These are phyloP conservation scores for Pythium phragmiticola DNA, from an alignment of 352 stramenopile species.

Conservation along the genomic window DNA sequence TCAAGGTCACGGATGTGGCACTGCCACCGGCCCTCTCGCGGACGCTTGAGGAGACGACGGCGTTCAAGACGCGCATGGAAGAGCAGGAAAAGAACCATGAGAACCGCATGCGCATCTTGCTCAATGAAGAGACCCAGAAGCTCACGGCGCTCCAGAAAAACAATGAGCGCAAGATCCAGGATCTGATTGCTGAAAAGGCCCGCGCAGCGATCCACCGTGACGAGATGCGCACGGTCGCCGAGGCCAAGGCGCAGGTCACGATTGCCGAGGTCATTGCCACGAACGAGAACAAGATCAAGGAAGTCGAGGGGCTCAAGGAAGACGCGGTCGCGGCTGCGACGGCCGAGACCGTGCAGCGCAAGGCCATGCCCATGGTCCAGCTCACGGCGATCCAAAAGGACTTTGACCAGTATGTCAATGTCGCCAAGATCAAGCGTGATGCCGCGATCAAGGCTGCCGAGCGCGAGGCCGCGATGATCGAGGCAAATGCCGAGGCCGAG, in stretches of 20 bases:
- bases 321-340: constrained; percentile 58
- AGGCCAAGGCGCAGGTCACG: constrained; percentile 72
- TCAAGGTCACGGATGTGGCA: constrained; percentile 87
- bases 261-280: constrained; percentile 60
- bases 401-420: constrained; percentile 68
- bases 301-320: constrained; percentile 64
- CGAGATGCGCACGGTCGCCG: constrained; percentile 70
- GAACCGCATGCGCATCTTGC: constrained; percentile 80
- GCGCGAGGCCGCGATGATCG: constrained; percentile 54
- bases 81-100: constrained; percentile 90
- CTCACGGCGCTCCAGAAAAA: constrained; percentile 79
- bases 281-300: constrained; percentile 65
- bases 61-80: constrained; percentile 87
- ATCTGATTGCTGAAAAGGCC: constrained; percentile 64
- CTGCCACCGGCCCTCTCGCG: constrained; percentile 58
- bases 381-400: constrained; percentile 55
- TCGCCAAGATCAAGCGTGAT: constrained; percentile 60
- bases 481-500: constrained; percentile 57
- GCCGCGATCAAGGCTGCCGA: constrained; percentile 68
- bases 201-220: constrained; percentile 73
- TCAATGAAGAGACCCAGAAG: constrained; percentile 85
- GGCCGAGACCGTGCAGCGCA: constrained; percentile 53
- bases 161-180: constrained; percentile 75
- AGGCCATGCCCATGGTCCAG: constrained; percentile 58
- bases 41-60: constrained; percentile 77